Evolutionary conservation across 1,284 basidiomycete genomes (phyloP).

Genomic region (Fistulinella staudtii): DNA sequence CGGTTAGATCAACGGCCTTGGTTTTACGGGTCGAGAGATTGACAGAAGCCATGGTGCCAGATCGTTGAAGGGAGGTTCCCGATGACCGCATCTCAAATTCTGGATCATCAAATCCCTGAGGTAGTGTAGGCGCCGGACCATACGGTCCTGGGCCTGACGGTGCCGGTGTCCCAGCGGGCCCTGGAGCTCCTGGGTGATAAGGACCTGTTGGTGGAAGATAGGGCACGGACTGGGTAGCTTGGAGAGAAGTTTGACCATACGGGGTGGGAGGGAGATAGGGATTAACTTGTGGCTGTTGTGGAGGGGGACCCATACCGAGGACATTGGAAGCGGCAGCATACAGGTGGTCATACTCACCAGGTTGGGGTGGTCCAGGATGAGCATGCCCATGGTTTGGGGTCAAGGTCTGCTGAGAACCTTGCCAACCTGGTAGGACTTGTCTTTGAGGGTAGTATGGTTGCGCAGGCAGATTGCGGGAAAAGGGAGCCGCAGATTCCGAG

Average conservation of each 20-base stretch:
- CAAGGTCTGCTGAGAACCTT: conserved; percentile 34
- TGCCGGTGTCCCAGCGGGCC: conserved; percentile 16
- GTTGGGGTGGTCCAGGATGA: conserved; percentile 29
- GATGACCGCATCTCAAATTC: conserved; percentile 52
- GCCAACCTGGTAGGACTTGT: conserved; percentile 31
- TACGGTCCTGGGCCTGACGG: conserved; percentile 18
- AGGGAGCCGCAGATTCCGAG: conserved; percentile 20
- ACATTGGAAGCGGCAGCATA: conserved; percentile 78
- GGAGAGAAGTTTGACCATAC: conserved; percentile 23
- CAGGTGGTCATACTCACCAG: conserved; percentile 49
- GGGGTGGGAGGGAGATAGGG: conserved; percentile 23
- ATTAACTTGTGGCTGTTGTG: conserved; percentile 33
- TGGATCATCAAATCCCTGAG: conserved; percentile 33
- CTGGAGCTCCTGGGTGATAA: conserved; percentile 25
- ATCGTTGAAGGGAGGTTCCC: conserved; percentile 47
- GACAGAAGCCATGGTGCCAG: conserved; percentile 54
- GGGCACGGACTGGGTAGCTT: conserved; percentile 32
- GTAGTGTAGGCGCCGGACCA: conserved; percentile 25
- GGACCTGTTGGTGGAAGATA: conserved; percentile 25
- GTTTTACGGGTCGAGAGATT: conserved; percentile 63
- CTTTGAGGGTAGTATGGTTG: conserved; percentile 25
- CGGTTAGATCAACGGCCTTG: conserved; percentile 81
- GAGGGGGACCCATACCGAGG: conserved; percentile 69
- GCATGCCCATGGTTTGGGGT: conserved; percentile 28
- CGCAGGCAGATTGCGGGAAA: conserved; percentile 19